These are phyloP conservation scores for Ophiognomonia clavigignenti-juglandacearum DNA, from an alignment of 2,329 filamentous ascomycete genomes.

Conservation along the genomic window DNA sequence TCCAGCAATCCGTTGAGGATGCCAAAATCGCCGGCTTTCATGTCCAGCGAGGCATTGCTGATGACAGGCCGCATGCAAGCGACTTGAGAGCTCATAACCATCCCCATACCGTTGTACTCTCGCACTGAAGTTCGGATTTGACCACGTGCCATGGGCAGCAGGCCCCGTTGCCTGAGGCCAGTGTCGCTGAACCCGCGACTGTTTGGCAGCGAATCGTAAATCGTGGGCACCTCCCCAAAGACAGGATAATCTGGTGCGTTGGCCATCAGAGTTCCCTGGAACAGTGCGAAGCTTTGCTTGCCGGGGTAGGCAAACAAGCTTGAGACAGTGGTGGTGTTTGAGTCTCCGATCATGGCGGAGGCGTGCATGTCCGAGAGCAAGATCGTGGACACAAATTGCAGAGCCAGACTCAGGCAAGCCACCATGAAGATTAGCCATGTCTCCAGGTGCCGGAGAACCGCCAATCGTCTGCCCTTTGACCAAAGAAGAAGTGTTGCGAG, in stretches of 20 bases:
- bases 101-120: not conserved
- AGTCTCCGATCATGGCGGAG: not conserved
- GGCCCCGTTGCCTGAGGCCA: not conserved
- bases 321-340: not conserved
- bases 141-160: not conserved
- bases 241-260: not conserved
- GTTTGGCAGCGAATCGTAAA: not conserved
- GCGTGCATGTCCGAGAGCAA: not conserved
- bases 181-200: constrained; percentile 4
- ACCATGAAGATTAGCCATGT: not conserved
- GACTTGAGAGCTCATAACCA: not conserved
- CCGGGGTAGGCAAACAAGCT: not conserved
- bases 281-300: not conserved
- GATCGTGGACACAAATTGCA: constrained; percentile 3
- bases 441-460: not conserved
- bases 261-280: not conserved
- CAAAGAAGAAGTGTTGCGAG: not conserved
- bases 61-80: constrained; percentile 11
- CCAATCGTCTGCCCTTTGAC: not conserved
- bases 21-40: too few relatives aligned
- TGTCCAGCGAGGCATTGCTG: not conserved
- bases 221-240: not conserved
- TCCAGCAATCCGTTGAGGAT: too few relatives aligned
- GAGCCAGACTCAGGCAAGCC: not conserved
- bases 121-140: not conserved